Evolutionary conservation across 495 filamentous ascomycete genomes (phyloP).

Genomic region (Daldinia loculata): DNA sequence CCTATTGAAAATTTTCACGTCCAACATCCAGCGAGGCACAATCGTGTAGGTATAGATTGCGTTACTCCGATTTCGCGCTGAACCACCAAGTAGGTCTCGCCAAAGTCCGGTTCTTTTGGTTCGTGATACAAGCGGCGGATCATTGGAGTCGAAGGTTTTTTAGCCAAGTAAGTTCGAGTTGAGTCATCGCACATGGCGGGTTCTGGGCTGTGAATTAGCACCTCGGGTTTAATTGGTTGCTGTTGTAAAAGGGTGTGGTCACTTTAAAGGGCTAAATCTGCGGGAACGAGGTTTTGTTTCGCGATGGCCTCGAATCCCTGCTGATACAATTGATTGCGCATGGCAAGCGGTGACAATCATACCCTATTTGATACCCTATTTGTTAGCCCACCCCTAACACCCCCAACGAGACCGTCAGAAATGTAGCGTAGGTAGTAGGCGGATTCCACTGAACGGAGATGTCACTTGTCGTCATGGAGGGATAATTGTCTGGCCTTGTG

Average conservation of each 20-base stretch:
- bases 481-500: constrained; percentile 9
- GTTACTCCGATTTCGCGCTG: constrained; percentile 37
- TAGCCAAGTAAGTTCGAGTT: constrained; percentile 31
- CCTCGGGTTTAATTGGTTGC: constrained; percentile 22
- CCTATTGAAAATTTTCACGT: constrained; percentile 16
- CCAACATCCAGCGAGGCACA: constrained; percentile 28
- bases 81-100: constrained; percentile 11
- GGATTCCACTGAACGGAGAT: constrained; percentile 3
- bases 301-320: constrained; percentile 33
- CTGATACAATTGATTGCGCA: constrained; percentile 29
- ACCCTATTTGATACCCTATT: constrained; percentile 10
- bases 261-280: constrained; percentile 27
- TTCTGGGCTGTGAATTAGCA: constrained; percentile 23
- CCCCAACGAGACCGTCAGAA: background rate
- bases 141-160: constrained; percentile 25
- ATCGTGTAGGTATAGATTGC: constrained; percentile 11
- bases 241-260: constrained; percentile 18
- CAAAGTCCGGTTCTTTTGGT: constrained; percentile 16
- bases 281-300: constrained; percentile 31
- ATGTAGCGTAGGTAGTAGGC: constrained; percentile 4
- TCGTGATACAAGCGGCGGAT: constrained; percentile 30
- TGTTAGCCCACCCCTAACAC: constrained; percentile 2
- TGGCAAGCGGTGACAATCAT: constrained; percentile 13
- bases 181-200: constrained; percentile 36
- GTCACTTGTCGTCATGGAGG: constrained; percentile 24